Percentiles rank a stretch among this genome's conserved stretches.
These are phyloP conservation scores for Nemania sp. DNA, from an alignment of 2,329 filamentous ascomycete species.

Conservation along the genomic window DNA sequence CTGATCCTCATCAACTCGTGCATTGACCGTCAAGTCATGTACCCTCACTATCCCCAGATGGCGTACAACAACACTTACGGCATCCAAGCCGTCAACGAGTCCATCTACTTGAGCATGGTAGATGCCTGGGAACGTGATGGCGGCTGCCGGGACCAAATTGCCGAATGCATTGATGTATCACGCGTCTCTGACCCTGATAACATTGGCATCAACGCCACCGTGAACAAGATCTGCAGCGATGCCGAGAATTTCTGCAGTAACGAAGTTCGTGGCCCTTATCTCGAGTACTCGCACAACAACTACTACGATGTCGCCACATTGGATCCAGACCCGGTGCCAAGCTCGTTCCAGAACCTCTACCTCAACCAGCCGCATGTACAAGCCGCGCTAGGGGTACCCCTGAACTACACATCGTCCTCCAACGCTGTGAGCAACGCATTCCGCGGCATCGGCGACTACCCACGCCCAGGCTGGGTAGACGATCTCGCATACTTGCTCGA, in stretches of 20 bases:
- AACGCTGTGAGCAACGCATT: conserved; percentile 52
- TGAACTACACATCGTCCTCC: conserved; percentile 58
- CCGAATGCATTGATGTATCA: conserved; percentile 52
- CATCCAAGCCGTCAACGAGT: conserved; percentile 36
- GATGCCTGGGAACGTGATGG: conserved; percentile 37
- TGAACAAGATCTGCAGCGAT: conserved; percentile 47
- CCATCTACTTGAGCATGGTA: conserved; percentile 37
- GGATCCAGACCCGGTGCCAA: conserved; percentile 55
- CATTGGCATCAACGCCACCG: conserved; percentile 47
- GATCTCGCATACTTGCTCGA: conserved; percentile 59
- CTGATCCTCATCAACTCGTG: conserved; percentile 62
- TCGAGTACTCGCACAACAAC: conserved; percentile 45
- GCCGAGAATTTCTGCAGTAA: conserved; percentile 34
- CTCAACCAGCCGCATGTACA: conserved; percentile 62
- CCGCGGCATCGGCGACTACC: conserved; percentile 37
- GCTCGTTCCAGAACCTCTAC: conserved; percentile 56
- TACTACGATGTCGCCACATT: conserved; percentile 62
- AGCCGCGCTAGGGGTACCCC: conserved; percentile 58
- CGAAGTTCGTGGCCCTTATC: conserved; percentile 32
- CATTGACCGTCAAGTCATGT: conserved; percentile 51
- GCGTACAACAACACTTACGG: conserved; percentile 48
- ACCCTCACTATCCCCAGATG: conserved; percentile 48
- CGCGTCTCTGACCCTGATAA: conserved; percentile 53
- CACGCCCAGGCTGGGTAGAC: conserved; percentile 43
- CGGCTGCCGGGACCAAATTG: conserved; percentile 58